These are phyloP conservation scores for Leavenworthia alabamica DNA, from an alignment of 345 rosid genomes.

Conservation along the genomic window DNA sequence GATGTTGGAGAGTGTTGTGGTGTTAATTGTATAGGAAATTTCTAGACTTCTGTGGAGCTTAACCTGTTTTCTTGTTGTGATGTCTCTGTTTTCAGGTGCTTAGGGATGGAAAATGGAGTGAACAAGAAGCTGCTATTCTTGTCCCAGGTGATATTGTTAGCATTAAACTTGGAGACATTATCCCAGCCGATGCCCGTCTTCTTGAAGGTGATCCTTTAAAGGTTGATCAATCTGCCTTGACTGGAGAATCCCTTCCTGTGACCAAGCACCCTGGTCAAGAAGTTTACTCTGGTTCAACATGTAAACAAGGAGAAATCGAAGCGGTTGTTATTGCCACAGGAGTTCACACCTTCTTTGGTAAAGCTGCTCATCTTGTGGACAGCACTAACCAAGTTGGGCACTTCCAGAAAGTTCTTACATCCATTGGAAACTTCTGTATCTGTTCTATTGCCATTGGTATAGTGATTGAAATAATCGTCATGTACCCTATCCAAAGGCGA, in stretches of 20 bases:
- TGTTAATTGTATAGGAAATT: not conserved
- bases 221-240: slow-evolving; percentile 81
- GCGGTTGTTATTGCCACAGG: slow-evolving; percentile 38
- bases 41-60: not conserved
- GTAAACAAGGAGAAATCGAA: slow-evolving; percentile 40
- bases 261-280: slow-evolving; percentile 36
- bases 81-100: slow-evolving; percentile 28
- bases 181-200: slow-evolving; percentile 91
- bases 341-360: slow-evolving; percentile 38
- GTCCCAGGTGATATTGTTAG: slow-evolving; percentile 38
- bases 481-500: slow-evolving; percentile 46
- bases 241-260: slow-evolving; percentile 80
- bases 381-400: slow-evolving; percentile 41
- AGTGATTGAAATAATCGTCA: slow-evolving; percentile 37
- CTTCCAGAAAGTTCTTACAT: slow-evolving; percentile 43
- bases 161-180: slow-evolving; percentile 77
- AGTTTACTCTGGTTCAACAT: slow-evolving; percentile 40
- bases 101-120: slow-evolving; percentile 41
- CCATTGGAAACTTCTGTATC: slow-evolving; percentile 50
- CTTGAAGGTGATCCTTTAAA: slow-evolving; percentile 83
- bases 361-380: slow-evolving; percentile 43
- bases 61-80: not conserved
- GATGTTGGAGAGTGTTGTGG: not conserved
- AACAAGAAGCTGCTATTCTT: slow-evolving; percentile 38
- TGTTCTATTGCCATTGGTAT: slow-evolving; percentile 46